phyloP scores from a whole-genome alignment of 371 early-diverging fungal species.

The Apophysomyces trapeziformis region DNA sequence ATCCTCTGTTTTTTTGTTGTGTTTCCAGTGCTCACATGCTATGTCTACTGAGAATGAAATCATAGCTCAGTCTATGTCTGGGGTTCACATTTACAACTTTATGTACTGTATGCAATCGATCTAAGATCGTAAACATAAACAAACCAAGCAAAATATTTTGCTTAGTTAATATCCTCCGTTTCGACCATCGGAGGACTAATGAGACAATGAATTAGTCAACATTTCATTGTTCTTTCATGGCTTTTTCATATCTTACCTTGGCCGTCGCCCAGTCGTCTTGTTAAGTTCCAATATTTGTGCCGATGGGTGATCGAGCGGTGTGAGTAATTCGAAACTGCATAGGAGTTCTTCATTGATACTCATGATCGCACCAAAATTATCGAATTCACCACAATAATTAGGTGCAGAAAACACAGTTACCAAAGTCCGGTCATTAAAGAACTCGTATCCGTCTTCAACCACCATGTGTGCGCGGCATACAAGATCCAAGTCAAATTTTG shows the following conservation, averaged over 20 bases:
- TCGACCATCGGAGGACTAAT: slow-evolving; percentile 34
- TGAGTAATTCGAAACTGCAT: slow-evolving; percentile 82
- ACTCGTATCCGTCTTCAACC: slow-evolving; percentile 99
- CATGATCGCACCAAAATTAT: slow-evolving; percentile 98
- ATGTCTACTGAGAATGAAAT: no score
- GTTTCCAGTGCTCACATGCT: no score
- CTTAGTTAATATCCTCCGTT: not conserved
- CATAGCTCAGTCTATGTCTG: no score
- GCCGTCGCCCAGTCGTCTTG: slow-evolving; percentile 36
- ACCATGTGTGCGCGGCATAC: slow-evolving; percentile 98
- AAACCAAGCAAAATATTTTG: no score
- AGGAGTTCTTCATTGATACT: slow-evolving; percentile 91
- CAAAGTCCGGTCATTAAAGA: slow-evolving; percentile 93
- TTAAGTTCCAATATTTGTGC: slow-evolving; percentile 12
- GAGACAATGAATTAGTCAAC: not conserved
- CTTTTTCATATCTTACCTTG: slow-evolving; percentile 24
- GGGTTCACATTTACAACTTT: no score
- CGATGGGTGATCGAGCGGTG: slow-evolving; percentile 49
- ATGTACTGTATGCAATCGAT: no score
- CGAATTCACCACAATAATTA: slow-evolving; percentile 99
- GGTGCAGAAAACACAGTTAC: slow-evolving; percentile 99
- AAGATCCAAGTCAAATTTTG: slow-evolving; percentile 75
- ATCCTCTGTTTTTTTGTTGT: no score
- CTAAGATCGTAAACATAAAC: no score
- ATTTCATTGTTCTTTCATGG: not conserved